phyloP scores from a whole-genome alignment of 2,329 filamentous ascomycete genomes.

The Talaromyces sp. region DNA sequence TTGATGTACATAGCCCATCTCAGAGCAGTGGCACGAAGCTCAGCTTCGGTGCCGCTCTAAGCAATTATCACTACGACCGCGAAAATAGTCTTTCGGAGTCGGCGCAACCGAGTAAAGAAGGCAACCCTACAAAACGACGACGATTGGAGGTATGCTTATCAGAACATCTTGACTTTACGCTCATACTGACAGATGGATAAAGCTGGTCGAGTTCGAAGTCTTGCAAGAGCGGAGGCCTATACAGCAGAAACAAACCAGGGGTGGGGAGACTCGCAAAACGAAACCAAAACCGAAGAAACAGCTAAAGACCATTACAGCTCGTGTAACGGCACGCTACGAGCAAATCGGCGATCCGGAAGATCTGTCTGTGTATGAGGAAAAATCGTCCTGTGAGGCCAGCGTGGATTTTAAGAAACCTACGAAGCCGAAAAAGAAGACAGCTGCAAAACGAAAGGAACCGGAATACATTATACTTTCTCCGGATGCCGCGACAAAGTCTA shows the following conservation, averaged over 20 bases:
- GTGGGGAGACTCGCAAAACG: not conserved
- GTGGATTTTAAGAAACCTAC: conserved; percentile 8
- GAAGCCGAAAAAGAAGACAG: conserved; percentile 16
- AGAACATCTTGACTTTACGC: not conserved
- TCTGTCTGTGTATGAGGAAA: conserved; percentile 15
- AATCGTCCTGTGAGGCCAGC: not conserved
- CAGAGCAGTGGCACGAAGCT: not conserved
- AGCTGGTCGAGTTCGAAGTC: conserved; percentile 11
- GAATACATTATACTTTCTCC: conserved; percentile 64
- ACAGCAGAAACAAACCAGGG: conserved; percentile 12
- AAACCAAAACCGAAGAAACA: conserved; percentile 57
- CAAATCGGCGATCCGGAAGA: conserved; percentile 28
- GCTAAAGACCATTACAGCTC: conserved; percentile 68
- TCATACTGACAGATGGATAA: not conserved
- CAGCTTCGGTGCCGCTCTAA: conserved; percentile 35
- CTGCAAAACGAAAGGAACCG: conserved; percentile 25
- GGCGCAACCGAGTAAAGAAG: conserved; percentile 17
- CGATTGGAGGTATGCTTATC: conserved; percentile 32
- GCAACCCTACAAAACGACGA: conserved; percentile 33
- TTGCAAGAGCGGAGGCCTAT: not conserved
- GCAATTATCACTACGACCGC: conserved; percentile 37
- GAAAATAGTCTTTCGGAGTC: conserved; percentile 14
- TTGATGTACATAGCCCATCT: not conserved
- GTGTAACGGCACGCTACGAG: conserved; percentile 67
- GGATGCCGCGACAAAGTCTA: conserved; percentile 59